These are phyloP conservation scores for Orbilia oligospora DNA, from an alignment of 2,329 filamentous ascomycete species.

Conservation along the genomic window DNA sequence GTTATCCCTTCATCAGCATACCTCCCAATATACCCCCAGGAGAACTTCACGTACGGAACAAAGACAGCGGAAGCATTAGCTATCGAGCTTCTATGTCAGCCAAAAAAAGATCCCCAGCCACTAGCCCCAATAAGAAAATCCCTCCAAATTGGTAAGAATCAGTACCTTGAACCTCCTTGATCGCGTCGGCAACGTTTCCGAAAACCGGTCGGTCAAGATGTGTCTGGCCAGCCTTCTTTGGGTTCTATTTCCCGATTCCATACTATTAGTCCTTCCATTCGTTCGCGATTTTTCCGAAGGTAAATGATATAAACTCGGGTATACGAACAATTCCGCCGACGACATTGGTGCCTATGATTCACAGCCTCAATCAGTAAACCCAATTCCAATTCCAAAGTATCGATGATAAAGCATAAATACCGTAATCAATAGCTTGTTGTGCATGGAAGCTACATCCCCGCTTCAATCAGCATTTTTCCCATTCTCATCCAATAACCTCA, in stretches of 20 bases:
- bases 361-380: conserved; percentile 65
- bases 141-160: background rate
- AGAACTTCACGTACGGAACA: conserved; percentile 78
- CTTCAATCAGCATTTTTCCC: conserved; percentile 30
- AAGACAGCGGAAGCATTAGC: conserved; percentile 95
- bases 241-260: conserved; percentile 73
- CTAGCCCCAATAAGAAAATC: background rate
- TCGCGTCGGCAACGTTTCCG: conserved; percentile 86
- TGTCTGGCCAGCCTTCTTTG: conserved; percentile 93
- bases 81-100: conserved; percentile 70
- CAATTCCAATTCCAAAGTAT: conserved; percentile 39
- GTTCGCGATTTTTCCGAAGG: conserved; percentile 1
- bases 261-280: background rate
- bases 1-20: conserved; percentile 64
- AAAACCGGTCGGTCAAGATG: conserved; percentile 96
- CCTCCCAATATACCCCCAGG: conserved; percentile 14
- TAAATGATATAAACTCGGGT: background rate
- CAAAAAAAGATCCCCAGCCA: conserved; percentile 3
- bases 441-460: conserved; percentile 84
- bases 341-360: conserved; percentile 84
- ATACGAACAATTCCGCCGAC: conserved; percentile 82
- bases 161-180: conserved; percentile 76
- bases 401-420: conserved; percentile 71
- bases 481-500: conserved; percentile 2
- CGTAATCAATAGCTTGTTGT: conserved; percentile 97